Evolutionary conservation across 306 rosid species (phyloP).

Genomic region (Acacia melanoxylon): DNA sequence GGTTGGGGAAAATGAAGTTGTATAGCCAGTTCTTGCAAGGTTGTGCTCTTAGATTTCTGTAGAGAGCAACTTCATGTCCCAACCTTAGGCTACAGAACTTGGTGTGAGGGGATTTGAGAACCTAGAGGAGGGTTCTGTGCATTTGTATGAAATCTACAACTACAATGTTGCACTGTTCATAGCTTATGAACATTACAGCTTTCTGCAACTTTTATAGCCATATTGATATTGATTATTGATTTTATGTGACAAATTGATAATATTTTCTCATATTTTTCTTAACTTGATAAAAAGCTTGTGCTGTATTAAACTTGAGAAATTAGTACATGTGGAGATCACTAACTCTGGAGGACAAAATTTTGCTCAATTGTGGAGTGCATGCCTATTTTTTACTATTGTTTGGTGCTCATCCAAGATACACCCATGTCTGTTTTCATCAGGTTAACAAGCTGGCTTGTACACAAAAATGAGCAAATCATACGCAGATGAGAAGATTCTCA

Average conservation of each 20-base stretch:
- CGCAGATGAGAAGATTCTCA: slow-evolving; percentile 72
- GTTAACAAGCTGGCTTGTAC: slow-evolving; percentile 20
- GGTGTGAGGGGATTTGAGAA: not conserved
- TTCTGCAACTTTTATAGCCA: not conserved
- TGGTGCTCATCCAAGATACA: not conserved
- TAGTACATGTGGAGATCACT: not conserved
- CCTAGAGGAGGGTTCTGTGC: not conserved
- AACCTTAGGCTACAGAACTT: slow-evolving; percentile 7
- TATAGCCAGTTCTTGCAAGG: not conserved
- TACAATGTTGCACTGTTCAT: not conserved
- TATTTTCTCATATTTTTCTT: not conserved
- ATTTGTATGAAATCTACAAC: not conserved
- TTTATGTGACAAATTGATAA: slow-evolving; percentile 11
- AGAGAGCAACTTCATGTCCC: slow-evolving; percentile 1
- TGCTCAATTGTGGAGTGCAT: not conserved
- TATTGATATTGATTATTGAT: not conserved
- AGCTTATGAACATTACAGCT: not conserved
- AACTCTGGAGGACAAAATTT: slow-evolving; percentile 9
- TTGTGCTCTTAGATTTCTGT: not conserved
- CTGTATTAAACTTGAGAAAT: not conserved
- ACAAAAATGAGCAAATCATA: slow-evolving; percentile 47
- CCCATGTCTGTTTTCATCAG: slow-evolving; percentile 28
- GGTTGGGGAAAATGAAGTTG: not conserved
- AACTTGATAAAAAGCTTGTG: not conserved
- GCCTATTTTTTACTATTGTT: not conserved